A percentile compares a stretch with the other conserved stretches of the same genome.
phyloP scores from a whole-genome alignment of 2,329 filamentous ascomycete species.

The Pseudogymnoascus sp. region DNA sequence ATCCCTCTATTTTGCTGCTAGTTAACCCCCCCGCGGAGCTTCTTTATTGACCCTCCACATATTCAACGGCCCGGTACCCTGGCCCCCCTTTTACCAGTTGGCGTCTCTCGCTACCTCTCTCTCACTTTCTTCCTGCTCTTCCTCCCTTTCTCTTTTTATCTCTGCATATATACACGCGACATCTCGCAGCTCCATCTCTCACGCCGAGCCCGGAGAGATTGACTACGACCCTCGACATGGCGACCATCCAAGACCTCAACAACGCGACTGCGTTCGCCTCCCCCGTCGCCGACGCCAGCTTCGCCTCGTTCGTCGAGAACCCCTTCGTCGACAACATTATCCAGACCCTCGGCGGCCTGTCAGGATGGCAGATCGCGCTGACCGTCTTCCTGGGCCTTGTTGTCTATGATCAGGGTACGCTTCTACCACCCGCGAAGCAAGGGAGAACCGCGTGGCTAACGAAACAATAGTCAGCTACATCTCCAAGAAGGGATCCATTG shows the following conservation, averaged over 20 bases:
- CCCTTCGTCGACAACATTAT: background rate
- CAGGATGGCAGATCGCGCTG: conserved; percentile 57
- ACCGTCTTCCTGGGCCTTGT: conserved; percentile 64
- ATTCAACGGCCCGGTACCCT: background rate
- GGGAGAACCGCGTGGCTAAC: conserved; percentile 10
- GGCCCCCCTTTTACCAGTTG: background rate
- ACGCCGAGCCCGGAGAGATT: background rate
- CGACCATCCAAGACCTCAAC: conserved; percentile 30
- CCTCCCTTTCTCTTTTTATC: background rate
- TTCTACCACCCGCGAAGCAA: conserved; percentile 12
- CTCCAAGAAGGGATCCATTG: conserved; percentile 65
- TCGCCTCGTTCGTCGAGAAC: conserved; percentile 21
- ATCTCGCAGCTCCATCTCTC: background rate
- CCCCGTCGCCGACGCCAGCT: conserved; percentile 25
- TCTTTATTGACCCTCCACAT: background rate
- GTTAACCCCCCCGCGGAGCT: background rate
- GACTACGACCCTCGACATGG: background rate
- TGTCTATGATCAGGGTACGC: conserved; percentile 84
- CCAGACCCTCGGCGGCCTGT: conserved; percentile 35
- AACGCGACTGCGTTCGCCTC: conserved; percentile 15
- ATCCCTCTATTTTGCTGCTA: background rate
- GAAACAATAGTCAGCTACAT: conserved; percentile 59
- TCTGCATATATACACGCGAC: background rate
- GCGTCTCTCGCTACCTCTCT: background rate
- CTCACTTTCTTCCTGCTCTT: background rate